Conservation (phyloP, 2,329 filamentous ascomycete genomes). For the Epichloe amarillans region DNA sequence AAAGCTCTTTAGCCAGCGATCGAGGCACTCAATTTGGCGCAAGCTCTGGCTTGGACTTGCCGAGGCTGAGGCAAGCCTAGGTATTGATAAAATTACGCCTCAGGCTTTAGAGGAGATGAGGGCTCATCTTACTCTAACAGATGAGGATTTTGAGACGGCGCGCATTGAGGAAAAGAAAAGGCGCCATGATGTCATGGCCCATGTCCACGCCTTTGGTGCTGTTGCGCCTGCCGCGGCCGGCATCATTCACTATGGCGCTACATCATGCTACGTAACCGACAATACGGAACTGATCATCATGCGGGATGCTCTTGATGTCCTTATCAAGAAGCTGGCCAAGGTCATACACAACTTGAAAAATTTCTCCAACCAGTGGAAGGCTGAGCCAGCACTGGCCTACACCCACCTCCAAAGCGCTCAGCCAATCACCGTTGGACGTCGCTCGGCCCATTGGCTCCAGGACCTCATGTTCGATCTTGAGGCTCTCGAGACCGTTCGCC, state of each 20-base stretch:
- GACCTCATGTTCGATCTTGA: conserved; percentile 52
- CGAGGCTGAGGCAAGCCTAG: conserved; percentile 68
- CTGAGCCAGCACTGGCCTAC: conserved; percentile 57
- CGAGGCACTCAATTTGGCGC: conserved; percentile 66
- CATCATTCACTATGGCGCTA: conserved; percentile 60
- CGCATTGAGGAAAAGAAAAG: conserved; percentile 63
- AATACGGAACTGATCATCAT: conserved; percentile 66
- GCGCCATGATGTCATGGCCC: conserved; percentile 53
- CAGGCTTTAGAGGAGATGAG: conserved; percentile 69
- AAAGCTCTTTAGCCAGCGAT: conserved; percentile 64
- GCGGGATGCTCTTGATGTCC: conserved; percentile 50
- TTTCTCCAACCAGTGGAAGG: conserved; percentile 62
- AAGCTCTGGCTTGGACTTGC: conserved; percentile 78
- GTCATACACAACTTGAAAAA: conserved; percentile 60
- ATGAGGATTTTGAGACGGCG: conserved; percentile 64
- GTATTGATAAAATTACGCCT: conserved; percentile 53
- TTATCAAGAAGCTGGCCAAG: conserved; percentile 65
- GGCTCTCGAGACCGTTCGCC: conserved; percentile 55
- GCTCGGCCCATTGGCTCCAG: conserved; percentile 55
- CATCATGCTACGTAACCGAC: conserved; percentile 42
- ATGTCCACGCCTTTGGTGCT: conserved; percentile 62
- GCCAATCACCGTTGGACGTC: conserved; percentile 9
- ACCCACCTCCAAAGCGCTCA: conserved; percentile 59
- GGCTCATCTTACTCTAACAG: conserved; percentile 58
- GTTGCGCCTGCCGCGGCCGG: conserved; percentile 66